Percentiles rank a stretch among this genome's conserved stretches.
Conservation (phyloP, 306 rosid genomes). For the Coriaria nepalensis region DNA sequence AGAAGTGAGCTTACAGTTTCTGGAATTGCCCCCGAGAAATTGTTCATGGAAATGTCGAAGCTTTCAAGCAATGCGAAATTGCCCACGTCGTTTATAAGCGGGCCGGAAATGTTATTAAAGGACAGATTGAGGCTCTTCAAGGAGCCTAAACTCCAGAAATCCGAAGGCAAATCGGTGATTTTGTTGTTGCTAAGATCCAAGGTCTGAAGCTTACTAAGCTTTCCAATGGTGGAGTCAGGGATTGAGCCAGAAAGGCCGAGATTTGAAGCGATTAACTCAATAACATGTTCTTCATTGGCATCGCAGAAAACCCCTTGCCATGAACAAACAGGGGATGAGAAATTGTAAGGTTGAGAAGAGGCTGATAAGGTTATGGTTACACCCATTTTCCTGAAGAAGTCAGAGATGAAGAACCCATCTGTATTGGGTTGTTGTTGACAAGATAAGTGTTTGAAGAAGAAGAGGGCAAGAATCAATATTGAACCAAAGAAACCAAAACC, state of each 20-base stretch:
- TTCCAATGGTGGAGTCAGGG: slow-evolving; percentile 75
- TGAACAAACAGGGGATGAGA: slow-evolving; percentile 58
- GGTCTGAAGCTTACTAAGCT: slow-evolving; percentile 54
- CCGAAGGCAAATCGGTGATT: slow-evolving; percentile 63
- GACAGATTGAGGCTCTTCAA: slow-evolving; percentile 68
- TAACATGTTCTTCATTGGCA: slow-evolving; percentile 27
- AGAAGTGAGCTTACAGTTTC: slow-evolving; percentile 45
- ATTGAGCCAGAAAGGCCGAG: slow-evolving; percentile 55
- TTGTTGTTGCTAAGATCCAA: slow-evolving; percentile 82
- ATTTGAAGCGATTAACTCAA: slow-evolving; percentile 38
- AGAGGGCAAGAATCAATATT: slow-evolving; percentile 44
- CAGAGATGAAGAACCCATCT: slow-evolving; percentile 63
- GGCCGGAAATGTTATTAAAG: slow-evolving; percentile 56
- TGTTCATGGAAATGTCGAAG: slow-evolving; percentile 63
- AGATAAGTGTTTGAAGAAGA: slow-evolving; percentile 50
- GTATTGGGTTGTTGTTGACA: slow-evolving; percentile 79
- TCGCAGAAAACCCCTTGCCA: slow-evolving; percentile 76
- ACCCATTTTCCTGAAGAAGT: slow-evolving; percentile 49
- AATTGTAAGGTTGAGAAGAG: slow-evolving; percentile 37
- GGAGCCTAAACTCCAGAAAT: slow-evolving; percentile 79
- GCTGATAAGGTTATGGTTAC: slow-evolving; percentile 4
- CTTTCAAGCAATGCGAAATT: slow-evolving; percentile 68
- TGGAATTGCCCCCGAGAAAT: slow-evolving; percentile 67
- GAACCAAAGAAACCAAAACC: slow-evolving; percentile 49
- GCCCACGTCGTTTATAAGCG: slow-evolving; percentile 66